These are phyloP conservation scores for Boletus coccyginus DNA, from an alignment of 768 basidiomycete species.

Conservation along the genomic window DNA sequence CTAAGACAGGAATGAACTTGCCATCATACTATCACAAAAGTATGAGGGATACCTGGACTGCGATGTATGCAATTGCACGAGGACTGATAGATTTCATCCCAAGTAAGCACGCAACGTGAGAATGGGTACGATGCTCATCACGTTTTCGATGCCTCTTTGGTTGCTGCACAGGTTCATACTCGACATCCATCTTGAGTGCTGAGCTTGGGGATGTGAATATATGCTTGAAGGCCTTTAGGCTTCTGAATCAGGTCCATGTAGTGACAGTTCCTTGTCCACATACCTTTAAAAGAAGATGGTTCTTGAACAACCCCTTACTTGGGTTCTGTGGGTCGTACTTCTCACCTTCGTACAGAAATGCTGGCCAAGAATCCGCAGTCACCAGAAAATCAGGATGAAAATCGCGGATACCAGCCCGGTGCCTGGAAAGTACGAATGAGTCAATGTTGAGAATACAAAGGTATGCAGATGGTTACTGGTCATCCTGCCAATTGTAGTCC, in stretches of 20 bases:
- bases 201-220: neutral
- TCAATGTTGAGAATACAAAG: neutral
- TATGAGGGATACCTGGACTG: neutral
- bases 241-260: too few relatives aligned
- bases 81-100: neutral
- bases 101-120: neutral
- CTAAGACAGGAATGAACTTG: neutral
- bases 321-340: neutral
- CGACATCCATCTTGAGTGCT: neutral
- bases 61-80: neutral
- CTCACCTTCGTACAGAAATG: neutral
- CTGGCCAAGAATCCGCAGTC: neutral
- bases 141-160: neutral
- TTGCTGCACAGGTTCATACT: neutral
- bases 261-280: neutral
- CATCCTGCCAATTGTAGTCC: slow-evolving; percentile 8
- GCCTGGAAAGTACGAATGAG: neutral
- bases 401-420: neutral
- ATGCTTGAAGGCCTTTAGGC: neutral
- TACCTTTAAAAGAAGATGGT: neutral
- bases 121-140: neutral
- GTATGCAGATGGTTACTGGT: neutral
- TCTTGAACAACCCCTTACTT: neutral
- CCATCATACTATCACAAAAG: too few relatives aligned
- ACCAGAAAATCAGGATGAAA: neutral